These are phyloP conservation scores for Cercis canadensis DNA, from an alignment of 306 rosid genomes.

Conservation along the genomic window DNA sequence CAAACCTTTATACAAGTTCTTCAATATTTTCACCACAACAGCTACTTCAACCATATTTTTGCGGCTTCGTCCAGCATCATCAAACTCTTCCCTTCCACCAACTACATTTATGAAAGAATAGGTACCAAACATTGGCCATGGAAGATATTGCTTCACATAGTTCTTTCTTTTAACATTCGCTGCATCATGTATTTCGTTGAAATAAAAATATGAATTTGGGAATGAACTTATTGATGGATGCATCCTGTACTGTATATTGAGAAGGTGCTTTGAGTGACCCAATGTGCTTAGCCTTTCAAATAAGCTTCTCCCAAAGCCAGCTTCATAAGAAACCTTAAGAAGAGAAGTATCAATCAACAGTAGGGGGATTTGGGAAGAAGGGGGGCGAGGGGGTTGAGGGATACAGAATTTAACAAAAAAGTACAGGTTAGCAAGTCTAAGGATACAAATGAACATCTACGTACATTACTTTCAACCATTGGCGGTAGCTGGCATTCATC, in stretches of 20 bases:
- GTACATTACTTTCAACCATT: slow-evolving; percentile 53
- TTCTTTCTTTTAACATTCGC: slow-evolving; percentile 37
- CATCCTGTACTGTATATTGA: slow-evolving; percentile 55
- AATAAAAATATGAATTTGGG: slow-evolving; percentile 50
- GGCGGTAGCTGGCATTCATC: slow-evolving; percentile 67
- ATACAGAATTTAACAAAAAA: background rate
- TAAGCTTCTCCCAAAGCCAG: slow-evolving; percentile 60
- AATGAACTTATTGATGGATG: slow-evolving; percentile 60
- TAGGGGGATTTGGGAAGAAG: background rate
- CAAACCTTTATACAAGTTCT: slow-evolving; percentile 45
- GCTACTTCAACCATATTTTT: slow-evolving; percentile 62
- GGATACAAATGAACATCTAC: background rate
- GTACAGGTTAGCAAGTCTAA: background rate
- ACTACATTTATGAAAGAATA: slow-evolving; percentile 55
- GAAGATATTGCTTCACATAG: slow-evolving; percentile 45
- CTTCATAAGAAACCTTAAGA: slow-evolving; percentile 43
- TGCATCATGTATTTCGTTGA: slow-evolving; percentile 42
- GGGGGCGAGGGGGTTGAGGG: too few species aligned
- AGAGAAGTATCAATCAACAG: background rate
- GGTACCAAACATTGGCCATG: slow-evolving; percentile 50
- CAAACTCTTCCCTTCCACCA: slow-evolving; percentile 52
- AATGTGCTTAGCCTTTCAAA: slow-evolving; percentile 49
- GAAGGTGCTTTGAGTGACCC: slow-evolving; percentile 26
- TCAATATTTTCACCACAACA: slow-evolving; percentile 41
- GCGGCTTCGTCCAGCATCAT: slow-evolving; percentile 50